A percentile compares a stretch with the other conserved stretches of the same genome.
Evolutionary conservation across 768 basidiomycete genomes (phyloP).

Genomic region (Vararia minispora): DNA sequence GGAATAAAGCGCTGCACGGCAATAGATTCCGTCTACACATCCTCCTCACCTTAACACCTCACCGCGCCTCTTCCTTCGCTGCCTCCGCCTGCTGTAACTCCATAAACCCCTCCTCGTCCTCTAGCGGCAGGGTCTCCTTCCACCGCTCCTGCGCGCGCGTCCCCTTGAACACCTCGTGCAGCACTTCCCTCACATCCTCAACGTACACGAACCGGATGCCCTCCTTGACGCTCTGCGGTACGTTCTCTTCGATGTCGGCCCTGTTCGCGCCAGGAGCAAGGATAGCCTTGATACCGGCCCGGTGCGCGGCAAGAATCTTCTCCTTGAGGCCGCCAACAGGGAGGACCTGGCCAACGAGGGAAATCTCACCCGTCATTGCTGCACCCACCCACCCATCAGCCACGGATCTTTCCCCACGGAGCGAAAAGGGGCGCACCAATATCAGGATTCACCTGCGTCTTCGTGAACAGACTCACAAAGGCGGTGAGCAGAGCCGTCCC

Average conservation of each 20-base stretch:
- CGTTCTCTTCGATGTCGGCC: constrained; percentile 95
- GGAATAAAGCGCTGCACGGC: too few relatives aligned
- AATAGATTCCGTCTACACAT: too few relatives aligned
- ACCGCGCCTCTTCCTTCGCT: too few relatives aligned
- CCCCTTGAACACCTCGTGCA: constrained; percentile 76
- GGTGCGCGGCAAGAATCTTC: constrained; percentile 93
- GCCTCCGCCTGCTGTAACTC: too few relatives aligned
- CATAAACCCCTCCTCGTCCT: too few relatives aligned
- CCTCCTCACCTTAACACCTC: too few relatives aligned
- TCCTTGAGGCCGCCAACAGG: constrained; percentile 95
- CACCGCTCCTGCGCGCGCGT: constrained; percentile 48
- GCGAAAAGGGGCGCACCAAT: constrained; percentile 48
- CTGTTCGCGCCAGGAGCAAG: constrained; percentile 81
- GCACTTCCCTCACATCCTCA: constrained; percentile 82
- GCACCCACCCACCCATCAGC: not conserved
- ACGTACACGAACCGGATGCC: constrained; percentile 95
- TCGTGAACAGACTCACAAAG: constrained; percentile 85
- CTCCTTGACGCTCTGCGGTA: constrained; percentile 89
- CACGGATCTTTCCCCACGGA: not conserved
- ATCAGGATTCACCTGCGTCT: constrained; percentile 73
- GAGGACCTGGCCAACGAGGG: constrained; percentile 89
- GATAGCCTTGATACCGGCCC: constrained; percentile 91
- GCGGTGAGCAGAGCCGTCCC: constrained; percentile 90
- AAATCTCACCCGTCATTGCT: constrained; percentile 99
- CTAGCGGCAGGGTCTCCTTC: constrained; percentile 47